A percentile compares a stretch with the other conserved stretches of the same genome.
Conservation (phyloP, 2,329 filamentous ascomycete species). For the Trichoderma breve region DNA sequence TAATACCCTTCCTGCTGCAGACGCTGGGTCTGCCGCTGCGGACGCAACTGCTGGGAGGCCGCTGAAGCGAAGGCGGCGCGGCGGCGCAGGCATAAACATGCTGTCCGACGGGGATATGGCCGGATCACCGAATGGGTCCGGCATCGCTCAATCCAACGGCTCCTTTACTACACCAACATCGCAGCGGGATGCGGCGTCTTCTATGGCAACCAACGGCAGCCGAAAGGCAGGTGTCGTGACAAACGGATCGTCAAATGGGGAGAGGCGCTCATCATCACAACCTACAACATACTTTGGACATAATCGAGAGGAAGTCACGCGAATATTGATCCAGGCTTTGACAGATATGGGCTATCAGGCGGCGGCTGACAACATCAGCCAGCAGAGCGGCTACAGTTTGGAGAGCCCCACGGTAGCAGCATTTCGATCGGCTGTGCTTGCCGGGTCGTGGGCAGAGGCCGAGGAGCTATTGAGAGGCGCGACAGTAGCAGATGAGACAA, state of each 20-base stretch:
- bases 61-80: conserved; percentile 56
- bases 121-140: conserved; percentile 56
- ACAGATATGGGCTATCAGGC: conserved; percentile 81
- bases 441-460: conserved; percentile 80
- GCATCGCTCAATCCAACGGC: conserved; percentile 39
- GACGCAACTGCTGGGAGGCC: conserved; percentile 24
- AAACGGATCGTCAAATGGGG: conserved; percentile 53
- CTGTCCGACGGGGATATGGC: conserved; percentile 55
- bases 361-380: conserved; percentile 71
- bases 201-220: conserved; percentile 43
- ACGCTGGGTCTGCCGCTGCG: conserved; percentile 19
- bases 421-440: conserved; percentile 76
- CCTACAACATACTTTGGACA: conserved; percentile 70
- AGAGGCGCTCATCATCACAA: conserved; percentile 25
- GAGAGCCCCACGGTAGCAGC: conserved; percentile 84
- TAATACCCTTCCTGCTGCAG: not conserved
- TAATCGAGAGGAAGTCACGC: conserved; percentile 86
- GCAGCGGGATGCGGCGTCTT: conserved; percentile 25
- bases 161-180: conserved; percentile 32
- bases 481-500: conserved; percentile 34
- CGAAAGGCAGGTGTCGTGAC: conserved; percentile 45
- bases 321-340: conserved; percentile 87
- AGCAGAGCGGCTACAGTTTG: conserved; percentile 82
- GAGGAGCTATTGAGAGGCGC: conserved; percentile 72
- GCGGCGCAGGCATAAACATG: conserved; percentile 58